These are phyloP conservation scores for Penicillium bovifimosum DNA, from an alignment of 495 filamentous ascomycete species.

Conservation along the genomic window DNA sequence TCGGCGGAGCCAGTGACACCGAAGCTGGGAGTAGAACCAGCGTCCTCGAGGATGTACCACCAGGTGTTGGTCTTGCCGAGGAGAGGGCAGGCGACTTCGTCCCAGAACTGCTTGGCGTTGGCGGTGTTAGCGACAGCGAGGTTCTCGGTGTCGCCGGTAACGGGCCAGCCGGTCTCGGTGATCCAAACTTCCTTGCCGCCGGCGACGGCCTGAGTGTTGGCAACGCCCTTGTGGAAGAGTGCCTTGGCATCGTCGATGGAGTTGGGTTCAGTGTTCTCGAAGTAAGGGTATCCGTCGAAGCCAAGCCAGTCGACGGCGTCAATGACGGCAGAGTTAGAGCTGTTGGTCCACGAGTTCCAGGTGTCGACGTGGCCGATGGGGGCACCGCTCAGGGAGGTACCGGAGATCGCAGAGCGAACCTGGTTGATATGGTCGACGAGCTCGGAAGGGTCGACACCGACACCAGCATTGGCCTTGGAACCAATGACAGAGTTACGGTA, in stretches of 20 bases:
- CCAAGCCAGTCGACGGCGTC: slow-evolving; percentile 70
- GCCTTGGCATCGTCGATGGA: slow-evolving; percentile 52
- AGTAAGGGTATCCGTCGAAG: slow-evolving; percentile 72
- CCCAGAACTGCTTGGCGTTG: slow-evolving; percentile 80
- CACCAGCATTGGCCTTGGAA: slow-evolving; percentile 45
- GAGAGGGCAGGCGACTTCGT: slow-evolving; percentile 66
- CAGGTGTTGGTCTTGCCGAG: slow-evolving; percentile 65
- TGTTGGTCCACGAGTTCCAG: slow-evolving; percentile 80
- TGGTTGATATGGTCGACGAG: slow-evolving; percentile 62
- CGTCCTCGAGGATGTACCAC: slow-evolving; percentile 72
- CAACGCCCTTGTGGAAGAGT: slow-evolving; percentile 59
- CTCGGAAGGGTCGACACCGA: slow-evolving; percentile 52
- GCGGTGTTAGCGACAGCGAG: slow-evolving; percentile 54
- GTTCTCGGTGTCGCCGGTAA: slow-evolving; percentile 55
- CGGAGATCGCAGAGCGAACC: slow-evolving; percentile 52
- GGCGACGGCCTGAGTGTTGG: slow-evolving; percentile 51
- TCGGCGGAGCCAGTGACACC: slow-evolving; percentile 53
- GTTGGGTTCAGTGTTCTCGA: slow-evolving; percentile 65
- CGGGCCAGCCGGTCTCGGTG: slow-evolving; percentile 87
- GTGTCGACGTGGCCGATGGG: slow-evolving; percentile 87
- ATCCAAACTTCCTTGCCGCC: slow-evolving; percentile 74
- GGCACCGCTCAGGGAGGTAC: slow-evolving; percentile 49
- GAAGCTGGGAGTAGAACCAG: slow-evolving; percentile 61
- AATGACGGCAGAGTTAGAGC: slow-evolving; percentile 64
- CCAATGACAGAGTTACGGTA: slow-evolving; percentile 69